phyloP scores from a whole-genome alignment of 176 grass and related monocot species.

The Cocos nucifera region DNA sequence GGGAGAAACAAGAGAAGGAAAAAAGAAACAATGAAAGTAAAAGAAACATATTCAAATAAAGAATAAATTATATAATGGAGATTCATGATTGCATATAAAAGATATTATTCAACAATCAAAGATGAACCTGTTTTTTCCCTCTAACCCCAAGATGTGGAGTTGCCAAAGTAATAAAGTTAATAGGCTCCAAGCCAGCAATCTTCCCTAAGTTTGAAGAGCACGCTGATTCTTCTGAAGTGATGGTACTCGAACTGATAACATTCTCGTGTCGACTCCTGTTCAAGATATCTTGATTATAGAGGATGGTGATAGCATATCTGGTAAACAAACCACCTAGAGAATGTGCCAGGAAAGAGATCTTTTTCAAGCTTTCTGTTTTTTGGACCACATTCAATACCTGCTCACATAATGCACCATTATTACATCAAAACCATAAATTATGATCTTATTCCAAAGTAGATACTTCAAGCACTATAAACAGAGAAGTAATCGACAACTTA shows the following conservation, averaged over 20 bases:
- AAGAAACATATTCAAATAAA: neutral
- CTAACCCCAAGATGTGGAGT: conserved; percentile 93
- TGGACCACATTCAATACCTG: conserved; percentile 63
- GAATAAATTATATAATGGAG: neutral
- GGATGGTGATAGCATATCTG: conserved; percentile 68
- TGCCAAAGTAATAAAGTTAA: conserved; percentile 77
- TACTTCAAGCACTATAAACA: neutral
- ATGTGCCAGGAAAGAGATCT: conserved; percentile 79
- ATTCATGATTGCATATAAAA: neutral
- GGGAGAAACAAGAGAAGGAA: too few relatives aligned
- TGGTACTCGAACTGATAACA: neutral
- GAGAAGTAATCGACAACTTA: conserved; percentile 27
- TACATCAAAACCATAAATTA: conserved; percentile 1
- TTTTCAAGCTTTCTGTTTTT: conserved; percentile 48
- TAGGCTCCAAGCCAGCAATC: conserved; percentile 67
- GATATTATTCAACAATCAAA: neutral
- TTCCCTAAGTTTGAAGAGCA: conserved; percentile 21
- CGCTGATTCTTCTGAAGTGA: conserved; percentile 13
- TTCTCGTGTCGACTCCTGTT: conserved; percentile 9
- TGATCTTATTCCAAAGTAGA: too few relatives aligned
- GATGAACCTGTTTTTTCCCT: conserved; percentile 74
- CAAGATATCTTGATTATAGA: conserved; percentile 38
- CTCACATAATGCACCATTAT: conserved; percentile 16
- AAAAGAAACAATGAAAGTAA: neutral
- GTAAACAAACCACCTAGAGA: conserved; percentile 83